phyloP scores from a whole-genome alignment of 2,329 filamentous ascomycete species.

The Chaetomium sp. region DNA sequence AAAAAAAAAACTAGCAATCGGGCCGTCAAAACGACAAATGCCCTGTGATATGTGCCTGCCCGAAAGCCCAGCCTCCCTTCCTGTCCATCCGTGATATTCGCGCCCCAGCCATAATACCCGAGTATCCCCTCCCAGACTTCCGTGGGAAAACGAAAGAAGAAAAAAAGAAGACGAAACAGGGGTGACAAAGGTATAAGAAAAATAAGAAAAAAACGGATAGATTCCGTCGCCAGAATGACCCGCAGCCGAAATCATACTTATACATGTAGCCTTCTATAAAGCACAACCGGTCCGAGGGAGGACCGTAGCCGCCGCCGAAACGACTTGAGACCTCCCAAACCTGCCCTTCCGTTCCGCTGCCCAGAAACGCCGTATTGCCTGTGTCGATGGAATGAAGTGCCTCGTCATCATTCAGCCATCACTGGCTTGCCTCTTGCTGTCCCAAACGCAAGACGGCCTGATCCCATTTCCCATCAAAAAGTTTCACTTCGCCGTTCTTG shows the following conservation, averaged over 20 bases:
- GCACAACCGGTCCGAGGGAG: not conserved
- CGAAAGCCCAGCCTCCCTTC: too few species aligned
- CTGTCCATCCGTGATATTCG: too few species aligned
- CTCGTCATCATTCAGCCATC: conserved; percentile 9
- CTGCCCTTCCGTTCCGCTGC: not conserved
- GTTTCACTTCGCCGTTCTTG: not conserved
- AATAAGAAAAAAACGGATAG: conserved; percentile 3
- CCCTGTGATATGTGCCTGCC: too few species aligned
- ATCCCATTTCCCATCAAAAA: not conserved
- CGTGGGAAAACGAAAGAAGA: not conserved
- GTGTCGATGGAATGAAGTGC: not conserved
- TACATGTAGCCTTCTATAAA: conserved; percentile 16
- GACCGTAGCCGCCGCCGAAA: too few species aligned
- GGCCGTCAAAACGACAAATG: too few species aligned
- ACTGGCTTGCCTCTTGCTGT: not conserved
- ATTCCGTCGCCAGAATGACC: conserved; percentile 12
- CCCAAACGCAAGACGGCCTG: not conserved
- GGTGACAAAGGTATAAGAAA: not conserved
- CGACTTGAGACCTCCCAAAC: not conserved
- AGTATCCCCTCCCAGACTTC: conserved; percentile 1
- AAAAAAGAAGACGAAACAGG: too few species aligned
- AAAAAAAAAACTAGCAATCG: not conserved
- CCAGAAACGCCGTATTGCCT: conserved; percentile 7
- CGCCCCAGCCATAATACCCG: not conserved
- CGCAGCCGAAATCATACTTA: conserved; percentile 15